Evolutionary conservation across 192 early-diverging fungal genomes (phyloP).

Genomic region (Backusella psychrophila): DNA sequence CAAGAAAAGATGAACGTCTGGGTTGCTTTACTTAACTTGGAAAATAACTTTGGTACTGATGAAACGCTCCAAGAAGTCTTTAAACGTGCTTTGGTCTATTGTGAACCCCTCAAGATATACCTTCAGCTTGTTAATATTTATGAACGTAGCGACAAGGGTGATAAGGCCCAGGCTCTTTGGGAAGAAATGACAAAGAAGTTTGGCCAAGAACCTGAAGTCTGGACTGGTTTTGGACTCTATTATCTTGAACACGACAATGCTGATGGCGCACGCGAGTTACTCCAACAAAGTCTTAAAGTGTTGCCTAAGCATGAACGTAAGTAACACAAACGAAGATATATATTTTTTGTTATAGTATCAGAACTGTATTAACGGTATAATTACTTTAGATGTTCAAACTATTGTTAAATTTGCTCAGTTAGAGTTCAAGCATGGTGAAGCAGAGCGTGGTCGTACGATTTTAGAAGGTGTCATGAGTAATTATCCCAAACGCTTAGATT

Average conservation of each 20-base stretch:
- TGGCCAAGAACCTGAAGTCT: constrained; percentile 86
- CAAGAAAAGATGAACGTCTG: constrained; percentile 98
- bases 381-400: constrained; percentile 72
- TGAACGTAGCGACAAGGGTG: constrained; percentile 77
- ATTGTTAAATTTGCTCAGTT: constrained; percentile 94
- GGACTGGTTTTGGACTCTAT: constrained; percentile 84
- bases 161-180: constrained; percentile 41
- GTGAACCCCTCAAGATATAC: constrained; percentile 90
- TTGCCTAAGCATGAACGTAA: constrained; percentile 92
- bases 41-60: constrained; percentile 89
- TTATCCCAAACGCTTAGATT: constrained; percentile 90
- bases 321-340: constrained; percentile 5
- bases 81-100: constrained; percentile 78
- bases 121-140: constrained; percentile 88
- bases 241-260: constrained; percentile 71
- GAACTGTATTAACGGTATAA: constrained; percentile 10
- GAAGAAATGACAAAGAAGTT: constrained; percentile 81
- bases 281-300: constrained; percentile 76
- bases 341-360: not conserved
- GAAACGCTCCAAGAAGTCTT: constrained; percentile 80
- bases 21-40: constrained; percentile 94
- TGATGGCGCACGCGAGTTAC: constrained; percentile 75
- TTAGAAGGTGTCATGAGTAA: constrained; percentile 94
- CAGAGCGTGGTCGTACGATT: constrained; percentile 96
- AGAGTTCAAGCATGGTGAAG: constrained; percentile 97